Conservation (phyloP, 371 early-diverging fungal genomes). For the Zopfochytrium polystomum region DNA sequence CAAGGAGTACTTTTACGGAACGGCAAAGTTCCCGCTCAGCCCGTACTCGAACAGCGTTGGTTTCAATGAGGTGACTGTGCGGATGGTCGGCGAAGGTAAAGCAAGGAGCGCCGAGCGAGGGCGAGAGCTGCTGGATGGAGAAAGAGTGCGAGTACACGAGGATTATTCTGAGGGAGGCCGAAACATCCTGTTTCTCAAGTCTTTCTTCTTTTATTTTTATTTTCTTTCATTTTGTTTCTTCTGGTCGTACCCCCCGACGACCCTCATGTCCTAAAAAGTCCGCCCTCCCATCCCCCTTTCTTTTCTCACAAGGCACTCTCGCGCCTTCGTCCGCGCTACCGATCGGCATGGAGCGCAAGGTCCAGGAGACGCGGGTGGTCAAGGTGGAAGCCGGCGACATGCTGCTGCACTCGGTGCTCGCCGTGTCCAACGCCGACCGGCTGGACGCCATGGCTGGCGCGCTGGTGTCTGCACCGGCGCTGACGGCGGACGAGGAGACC, state of each 20-base stretch:
- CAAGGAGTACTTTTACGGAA: slow-evolving; percentile 93
- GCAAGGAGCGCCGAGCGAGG: slow-evolving; percentile 4
- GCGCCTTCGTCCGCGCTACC: slow-evolving; percentile 93
- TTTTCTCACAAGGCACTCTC: slow-evolving; percentile 47
- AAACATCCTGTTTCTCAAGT: too few species aligned
- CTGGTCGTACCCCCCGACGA: not conserved
- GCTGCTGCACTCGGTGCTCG: slow-evolving; percentile 82
- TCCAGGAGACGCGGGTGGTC: slow-evolving; percentile 73
- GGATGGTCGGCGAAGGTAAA: slow-evolving; percentile 79
- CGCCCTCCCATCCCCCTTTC: not conserved
- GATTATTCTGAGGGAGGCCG: too few species aligned
- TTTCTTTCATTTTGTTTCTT: too few species aligned
- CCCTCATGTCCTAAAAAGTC: slow-evolving; percentile 2
- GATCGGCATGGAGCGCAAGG: slow-evolving; percentile 76
- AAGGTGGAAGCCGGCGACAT: slow-evolving; percentile 79
- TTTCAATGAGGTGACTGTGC: slow-evolving; percentile 71
- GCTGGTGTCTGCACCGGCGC: slow-evolving; percentile 23
- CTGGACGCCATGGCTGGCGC: slow-evolving; percentile 22
- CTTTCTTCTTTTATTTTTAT: too few species aligned
- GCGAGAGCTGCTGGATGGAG: too few species aligned
- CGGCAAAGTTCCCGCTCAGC: slow-evolving; percentile 64
- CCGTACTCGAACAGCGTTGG: slow-evolving; percentile 80
- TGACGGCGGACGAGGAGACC: slow-evolving; percentile 59
- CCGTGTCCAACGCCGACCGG: slow-evolving; percentile 66
- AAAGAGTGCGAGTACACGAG: too few species aligned